Base-by-base conservation (phyloP, 805 yeast genomes). In the Starmerella stellata region DNA sequence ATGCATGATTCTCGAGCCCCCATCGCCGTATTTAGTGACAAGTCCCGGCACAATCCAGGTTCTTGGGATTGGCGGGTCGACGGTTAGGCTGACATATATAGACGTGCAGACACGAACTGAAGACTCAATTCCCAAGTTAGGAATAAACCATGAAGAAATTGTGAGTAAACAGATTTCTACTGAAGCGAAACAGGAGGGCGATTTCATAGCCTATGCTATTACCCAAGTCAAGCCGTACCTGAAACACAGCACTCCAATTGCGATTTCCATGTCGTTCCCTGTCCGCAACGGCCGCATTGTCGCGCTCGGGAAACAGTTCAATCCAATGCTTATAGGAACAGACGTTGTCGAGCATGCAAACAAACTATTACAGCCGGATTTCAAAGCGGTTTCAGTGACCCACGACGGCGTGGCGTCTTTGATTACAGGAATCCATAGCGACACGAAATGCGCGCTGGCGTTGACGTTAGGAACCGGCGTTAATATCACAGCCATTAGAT, bases 211-310 rank as follows among this genome's bases (percentile, higher is more conserved):
- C 4, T 49, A 49, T 49, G 36, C 40, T n/a, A 50, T 46, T 1
- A 27, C 14, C 17, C 36, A 36, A 31, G 24, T 48, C 14, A 27
- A 14, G 9, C 39, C 43, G 16, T 25, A 20, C 24, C 29, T 38
- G 20, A 37, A 21, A 7, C 16, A 11, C 21, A 3, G 15, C 24
- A 36, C 31, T 13, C 31, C 16, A 18, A 15, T 48, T 16, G 45
- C 44, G 5, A 33, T 50, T 7, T 45, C 52, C 13, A 49, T 52
- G 54, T 46, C 54, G n/a, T 50, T 50, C 31, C 54, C 54, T 30
- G 40, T 50, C 14, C 24, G 36, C 1, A 14, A 37, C 2, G 52
- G 54, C n/a, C 24, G 33, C 4, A 34, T 47, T n/a, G 37, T 35
- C 15, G 36, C 41, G 14, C 47, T 50, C 52, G 54, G 54, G 17